A percentile compares a stretch with the other conserved stretches of the same genome.
Conservation (phyloP, 352 stramenopile species). For the Elongisporangium anandrum region DNA sequence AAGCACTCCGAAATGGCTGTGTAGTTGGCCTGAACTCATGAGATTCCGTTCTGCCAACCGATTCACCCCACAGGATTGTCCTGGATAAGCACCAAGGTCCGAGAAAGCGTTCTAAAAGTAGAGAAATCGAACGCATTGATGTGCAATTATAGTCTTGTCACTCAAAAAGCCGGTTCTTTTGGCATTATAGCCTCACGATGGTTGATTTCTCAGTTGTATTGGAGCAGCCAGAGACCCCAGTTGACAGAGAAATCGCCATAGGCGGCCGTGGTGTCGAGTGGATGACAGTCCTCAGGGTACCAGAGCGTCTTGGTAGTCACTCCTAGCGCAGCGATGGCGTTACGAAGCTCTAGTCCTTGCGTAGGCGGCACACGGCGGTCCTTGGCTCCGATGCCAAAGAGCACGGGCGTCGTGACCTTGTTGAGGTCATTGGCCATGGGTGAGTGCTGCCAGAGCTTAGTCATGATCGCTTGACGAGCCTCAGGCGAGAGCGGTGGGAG, state of each 20-base stretch:
- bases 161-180: no score
- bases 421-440: constrained; percentile 84
- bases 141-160: no score
- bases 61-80: no score
- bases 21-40: no score
- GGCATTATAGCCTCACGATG: no score
- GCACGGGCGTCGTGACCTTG: constrained; percentile 83
- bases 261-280: constrained; percentile 55
- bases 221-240: constrained; percentile 67
- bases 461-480: constrained; percentile 53
- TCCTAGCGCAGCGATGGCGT: constrained; percentile 64
- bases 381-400: constrained; percentile 90
- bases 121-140: no score
- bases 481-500: constrained; percentile 32
- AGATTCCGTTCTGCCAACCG: no score
- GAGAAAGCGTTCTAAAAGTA: no score
- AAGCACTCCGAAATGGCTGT: no score
- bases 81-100: no score
- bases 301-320: constrained; percentile 54
- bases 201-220: constrained; percentile 30
- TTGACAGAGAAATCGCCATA: constrained; percentile 72
- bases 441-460: constrained; percentile 85
- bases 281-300: constrained; percentile 76
- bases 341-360: constrained; percentile 92
- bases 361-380: constrained; percentile 89